Base-by-base conservation (phyloP, 441 rosid species). In the Populus trichocarpa region DNA sequence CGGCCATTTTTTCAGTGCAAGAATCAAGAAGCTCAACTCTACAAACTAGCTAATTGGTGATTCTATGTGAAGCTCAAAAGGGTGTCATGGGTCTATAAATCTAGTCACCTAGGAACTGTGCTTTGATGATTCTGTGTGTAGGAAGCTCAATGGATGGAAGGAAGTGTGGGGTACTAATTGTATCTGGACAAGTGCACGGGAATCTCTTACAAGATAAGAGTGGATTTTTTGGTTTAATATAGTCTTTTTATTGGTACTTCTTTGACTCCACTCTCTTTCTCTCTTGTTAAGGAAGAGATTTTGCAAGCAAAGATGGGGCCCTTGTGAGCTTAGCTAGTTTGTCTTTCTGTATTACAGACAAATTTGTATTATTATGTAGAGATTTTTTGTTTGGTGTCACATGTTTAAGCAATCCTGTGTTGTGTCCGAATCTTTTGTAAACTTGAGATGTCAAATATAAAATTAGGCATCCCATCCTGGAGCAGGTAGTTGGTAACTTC, bases 1-100 rank as follows among this genome's bases (percentile, higher is more conserved):
- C 92, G 6, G 88, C 67, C 91, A 88, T 89, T 26, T 79, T 50
- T 46, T 16, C 6, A 22, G 16, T 4, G 36, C 8, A 40, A 25
- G 42, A 28, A 20, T 36, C 6, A 66, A 64, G 28, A 64, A 36
- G 14, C 7, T 7, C 20, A 46, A n/a, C 18, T 9, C 28, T 10
- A 69, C 3, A 12, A 75, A 8, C 40, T 66, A 57, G 7, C 8
- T 76, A 40, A 2, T 42, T 61, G 12, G 23, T 59, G 65, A n/a
- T 59, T 59, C 65, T n/a, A 23, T 71, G 63, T 5, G 25, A 16
- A 23, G 46, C 77, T 38, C 11, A 1, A 75, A 22, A 1, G 20
- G 64, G 8, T 42, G 53, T 66, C 9, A 75, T 64, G 65, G 66
- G 66, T 23, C 26, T 9, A 61, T 61, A 61, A 61, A 61, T 61